Conservation (phyloP, 2,329 filamentous ascomycete species). For the Fusarium algeriense region DNA sequence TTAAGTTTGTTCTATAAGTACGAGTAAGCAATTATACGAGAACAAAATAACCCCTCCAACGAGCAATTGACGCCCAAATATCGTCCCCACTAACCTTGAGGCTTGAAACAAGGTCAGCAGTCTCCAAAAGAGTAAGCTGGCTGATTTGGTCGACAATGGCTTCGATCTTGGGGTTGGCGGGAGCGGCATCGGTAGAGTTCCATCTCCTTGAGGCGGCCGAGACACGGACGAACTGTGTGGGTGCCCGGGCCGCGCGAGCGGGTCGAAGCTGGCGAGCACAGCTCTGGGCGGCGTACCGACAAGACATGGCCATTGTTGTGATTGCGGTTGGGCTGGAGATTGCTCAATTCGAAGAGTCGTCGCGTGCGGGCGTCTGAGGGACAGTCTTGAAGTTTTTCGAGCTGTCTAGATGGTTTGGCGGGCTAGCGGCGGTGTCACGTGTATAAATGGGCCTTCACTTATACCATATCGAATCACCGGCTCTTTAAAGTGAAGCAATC, state of each 20-base stretch:
- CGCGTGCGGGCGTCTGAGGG: conserved; percentile 48
- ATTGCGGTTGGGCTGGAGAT: conserved; percentile 43
- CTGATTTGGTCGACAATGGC: conserved; percentile 99
- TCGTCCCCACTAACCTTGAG: conserved; percentile 78
- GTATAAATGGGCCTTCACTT: conserved; percentile 24
- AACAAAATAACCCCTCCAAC: neutral
- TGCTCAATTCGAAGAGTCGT: conserved; percentile 48
- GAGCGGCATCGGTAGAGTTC: conserved; percentile 82
- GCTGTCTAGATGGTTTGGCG: conserved; percentile 46
- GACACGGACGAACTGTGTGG: conserved; percentile 62
- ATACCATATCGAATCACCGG: conserved; percentile 3
- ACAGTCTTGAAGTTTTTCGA: conserved; percentile 59
- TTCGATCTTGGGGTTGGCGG: conserved; percentile 88
- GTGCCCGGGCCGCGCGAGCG: conserved; percentile 59
- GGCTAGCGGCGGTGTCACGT: conserved; percentile 43
- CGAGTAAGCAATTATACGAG: conserved; percentile 29
- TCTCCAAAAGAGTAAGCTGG: conserved; percentile 97
- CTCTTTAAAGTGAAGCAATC: neutral
- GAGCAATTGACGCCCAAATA: conserved; percentile 23
- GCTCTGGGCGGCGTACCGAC: conserved; percentile 73
- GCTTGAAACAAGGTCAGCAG: conserved; percentile 92
- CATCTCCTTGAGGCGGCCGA: conserved; percentile 75
- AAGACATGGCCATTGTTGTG: conserved; percentile 71
- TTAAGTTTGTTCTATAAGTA: conserved; percentile 83
- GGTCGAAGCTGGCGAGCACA: conserved; percentile 73